Evolutionary conservation across 441 rosid genomes (phyloP), one percentile per base, ranked within the genome.

Genomic region (Populus tomentosa): DNA sequence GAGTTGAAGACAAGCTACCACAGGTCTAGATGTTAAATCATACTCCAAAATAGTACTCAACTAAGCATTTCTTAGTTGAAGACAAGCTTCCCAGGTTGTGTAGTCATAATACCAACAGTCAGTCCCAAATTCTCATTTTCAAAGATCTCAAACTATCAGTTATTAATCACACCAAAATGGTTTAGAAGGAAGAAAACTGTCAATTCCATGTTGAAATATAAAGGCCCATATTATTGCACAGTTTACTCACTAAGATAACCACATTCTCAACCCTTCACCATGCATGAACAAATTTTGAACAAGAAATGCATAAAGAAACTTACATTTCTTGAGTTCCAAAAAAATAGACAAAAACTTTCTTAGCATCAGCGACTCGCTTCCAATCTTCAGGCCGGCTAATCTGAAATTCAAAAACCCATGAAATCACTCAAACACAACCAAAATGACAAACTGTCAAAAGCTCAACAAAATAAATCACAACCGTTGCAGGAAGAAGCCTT

Each of bases 321-420:
- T 85, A 97, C 98, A 97, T 94, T 88, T 97, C 98, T 83, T 91
- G 80, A n/a, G 99, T 94, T 82, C 99, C 98, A 80, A 93, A 97
- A 88, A 94, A 97, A 63, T 88, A 86, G 76, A 97, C 99, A 85
- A 97, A 95, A 80, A 88, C 83, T 83, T 95, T 97, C 88, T 88
- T 95, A 69, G 97, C 91, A 79, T 97, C 99, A 69, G 91, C 90
- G 24, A 75, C 84, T 79, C 80, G 86, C 63, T 92, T 82, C 94
- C 94, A 95, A 69, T 94, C 98, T 86, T 97, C 97, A 78, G 98
- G 97, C 75, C 84, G 88, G 83, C 98, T 85, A 75, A 97, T 84
- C 99, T 95, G 94, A 40, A 40, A 80, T 79, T 72, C 74, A 46
- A 18, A 65, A 79, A 84, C 78, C 77, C 79, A 67, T 35, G 70